phyloP scores from a whole-genome alignment of 768 basidiomycete genomes.

The Boletus fagicola region DNA sequence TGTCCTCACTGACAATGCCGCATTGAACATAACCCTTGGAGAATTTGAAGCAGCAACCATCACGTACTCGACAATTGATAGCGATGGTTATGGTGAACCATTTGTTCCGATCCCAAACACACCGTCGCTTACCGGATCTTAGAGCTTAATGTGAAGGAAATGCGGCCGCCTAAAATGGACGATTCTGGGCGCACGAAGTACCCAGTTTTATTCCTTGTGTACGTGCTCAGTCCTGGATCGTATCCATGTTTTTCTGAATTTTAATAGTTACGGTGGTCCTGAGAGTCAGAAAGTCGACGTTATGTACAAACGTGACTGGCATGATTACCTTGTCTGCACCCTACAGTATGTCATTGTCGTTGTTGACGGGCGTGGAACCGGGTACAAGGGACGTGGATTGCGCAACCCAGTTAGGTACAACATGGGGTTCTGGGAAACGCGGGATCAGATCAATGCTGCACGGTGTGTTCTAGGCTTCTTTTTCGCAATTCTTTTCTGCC shows the following conservation, averaged over 20 bases:
- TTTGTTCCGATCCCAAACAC: constrained; percentile 16
- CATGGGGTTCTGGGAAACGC: constrained; percentile 84
- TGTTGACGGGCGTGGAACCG: constrained; percentile 94
- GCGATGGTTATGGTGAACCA: constrained; percentile 71
- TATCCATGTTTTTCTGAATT: constrained; percentile 6
- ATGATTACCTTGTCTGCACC: constrained; percentile 78
- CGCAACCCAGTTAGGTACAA: constrained; percentile 87
- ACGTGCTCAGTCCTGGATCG: constrained; percentile 8
- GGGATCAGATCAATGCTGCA: constrained; percentile 88
- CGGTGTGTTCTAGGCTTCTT: constrained; percentile 43
- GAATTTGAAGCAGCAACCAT: constrained; percentile 73
- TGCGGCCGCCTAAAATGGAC: constrained; percentile 91
- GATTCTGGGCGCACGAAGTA: constrained; percentile 95
- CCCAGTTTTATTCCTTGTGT: constrained; percentile 90
- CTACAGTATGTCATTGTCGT: constrained; percentile 82
- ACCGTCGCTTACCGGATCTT: constrained; percentile 21
- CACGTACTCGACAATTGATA: constrained; percentile 67
- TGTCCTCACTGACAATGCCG: constrained; percentile 68
- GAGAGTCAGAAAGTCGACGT: constrained; percentile 74
- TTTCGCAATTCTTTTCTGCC: background rate
- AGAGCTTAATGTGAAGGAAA: constrained; percentile 90
- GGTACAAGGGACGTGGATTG: constrained; percentile 80
- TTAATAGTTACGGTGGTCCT: constrained; percentile 83
- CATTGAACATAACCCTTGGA: constrained; percentile 58
- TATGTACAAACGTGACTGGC: constrained; percentile 74